Evolutionary conservation across 768 basidiomycete genomes (phyloP).

Genomic region (Boletellus sp.): DNA sequence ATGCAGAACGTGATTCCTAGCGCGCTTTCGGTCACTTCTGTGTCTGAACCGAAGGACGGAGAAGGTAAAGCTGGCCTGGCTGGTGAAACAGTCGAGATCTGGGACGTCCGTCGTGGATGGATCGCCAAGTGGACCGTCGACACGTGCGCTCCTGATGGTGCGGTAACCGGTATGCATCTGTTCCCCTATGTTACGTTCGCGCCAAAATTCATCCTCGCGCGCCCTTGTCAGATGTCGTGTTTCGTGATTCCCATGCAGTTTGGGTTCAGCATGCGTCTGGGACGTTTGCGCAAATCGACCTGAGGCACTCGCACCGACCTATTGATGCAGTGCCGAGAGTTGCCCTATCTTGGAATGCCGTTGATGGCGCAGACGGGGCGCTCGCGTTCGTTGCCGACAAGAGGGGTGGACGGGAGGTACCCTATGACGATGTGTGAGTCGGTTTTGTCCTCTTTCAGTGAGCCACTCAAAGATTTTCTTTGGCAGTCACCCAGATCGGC

Average conservation of each 20-base stretch:
- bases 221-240: slow-evolving; percentile 52
- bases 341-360: slow-evolving; percentile 59
- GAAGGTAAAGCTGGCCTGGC: slow-evolving; percentile 12
- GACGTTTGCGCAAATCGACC: slow-evolving; percentile 74
- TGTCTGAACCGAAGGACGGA: slow-evolving; percentile 13
- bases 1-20: slow-evolving; percentile 23
- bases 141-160: slow-evolving; percentile 63
- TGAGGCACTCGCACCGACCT: slow-evolving; percentile 60
- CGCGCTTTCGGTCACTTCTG: slow-evolving; percentile 14
- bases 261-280: slow-evolving; percentile 76
- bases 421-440: slow-evolving; percentile 77
- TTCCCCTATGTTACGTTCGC: background rate
- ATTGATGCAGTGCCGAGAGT: slow-evolving; percentile 64
- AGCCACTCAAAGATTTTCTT: background rate
- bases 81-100: slow-evolving; percentile 73
- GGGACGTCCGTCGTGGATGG: slow-evolving; percentile 81
- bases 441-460: background rate
- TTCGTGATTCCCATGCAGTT: slow-evolving; percentile 66
- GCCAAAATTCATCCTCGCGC: background rate
- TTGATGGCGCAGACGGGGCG: slow-evolving; percentile 41
- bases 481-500: slow-evolving; percentile 36
- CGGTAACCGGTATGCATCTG: slow-evolving; percentile 59
- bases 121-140: slow-evolving; percentile 79
- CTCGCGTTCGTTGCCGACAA: slow-evolving; percentile 64
- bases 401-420: slow-evolving; percentile 55